A percentile compares a stretch with the other conserved stretches of the same genome.
phyloP scores from a whole-genome alignment of 1,284 basidiomycete genomes.

The Austroboletus rostrupii region DNA sequence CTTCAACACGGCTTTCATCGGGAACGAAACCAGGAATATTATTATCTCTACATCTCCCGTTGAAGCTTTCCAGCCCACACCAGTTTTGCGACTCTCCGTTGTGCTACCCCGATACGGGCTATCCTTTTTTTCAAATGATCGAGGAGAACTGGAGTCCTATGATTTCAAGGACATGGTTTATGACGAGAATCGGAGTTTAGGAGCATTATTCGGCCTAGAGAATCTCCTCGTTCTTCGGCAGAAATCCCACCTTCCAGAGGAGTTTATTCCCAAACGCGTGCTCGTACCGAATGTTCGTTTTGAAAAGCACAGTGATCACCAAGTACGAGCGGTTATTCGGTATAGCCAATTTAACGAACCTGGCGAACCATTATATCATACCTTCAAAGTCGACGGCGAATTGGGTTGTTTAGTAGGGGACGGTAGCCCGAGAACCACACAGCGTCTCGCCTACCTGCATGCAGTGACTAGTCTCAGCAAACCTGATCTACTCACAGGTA shows the following conservation, averaged over 20 bases:
- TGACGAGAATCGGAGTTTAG: background rate
- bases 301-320: background rate
- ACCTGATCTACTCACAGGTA: conserved; percentile 28
- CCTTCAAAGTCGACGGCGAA: conserved; percentile 37
- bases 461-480: conserved; percentile 16
- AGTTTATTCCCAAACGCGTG: conserved; percentile 23
- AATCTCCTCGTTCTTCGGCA: conserved; percentile 38
- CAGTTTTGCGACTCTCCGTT: background rate
- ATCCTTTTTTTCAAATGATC: background rate
- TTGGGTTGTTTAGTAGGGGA: conserved; percentile 36
- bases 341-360: no score
- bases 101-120: background rate
- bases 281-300: conserved; percentile 36
- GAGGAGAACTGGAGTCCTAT: background rate
- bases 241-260: conserved; percentile 1
- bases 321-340: background rate
- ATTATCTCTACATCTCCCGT: background rate
- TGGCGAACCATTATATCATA: conserved; percentile 8
- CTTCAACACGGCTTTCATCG: background rate
- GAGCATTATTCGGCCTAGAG: conserved; percentile 24
- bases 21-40: background rate
- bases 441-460: conserved; percentile 40
- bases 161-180: background rate
- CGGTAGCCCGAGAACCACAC: conserved; percentile 27
- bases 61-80: background rate